Conservation (phyloP, 2,329 filamentous ascomycete genomes). For the Rhynchosporium secalis region DNA sequence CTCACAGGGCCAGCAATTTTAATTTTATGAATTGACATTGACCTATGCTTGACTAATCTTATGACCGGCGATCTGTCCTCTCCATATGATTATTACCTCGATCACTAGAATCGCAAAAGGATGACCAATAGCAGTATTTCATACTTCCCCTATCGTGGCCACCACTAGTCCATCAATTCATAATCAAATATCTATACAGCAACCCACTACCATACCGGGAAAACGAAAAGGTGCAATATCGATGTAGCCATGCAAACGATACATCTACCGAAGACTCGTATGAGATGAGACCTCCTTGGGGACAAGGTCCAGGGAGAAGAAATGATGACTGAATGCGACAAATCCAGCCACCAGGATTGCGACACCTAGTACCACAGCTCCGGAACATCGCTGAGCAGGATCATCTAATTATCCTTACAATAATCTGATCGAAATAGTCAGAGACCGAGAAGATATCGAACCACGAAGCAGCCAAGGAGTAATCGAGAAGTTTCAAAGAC, state of each 20-base stretch:
- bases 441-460: not conserved
- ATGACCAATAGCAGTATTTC: constrained; percentile 4
- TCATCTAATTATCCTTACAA: constrained; percentile 1
- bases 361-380: constrained; percentile 1
- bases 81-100: not conserved
- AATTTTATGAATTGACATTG: constrained; percentile 4
- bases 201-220: not conserved
- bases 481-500: not conserved
- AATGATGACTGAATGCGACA: not conserved
- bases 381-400: not conserved
- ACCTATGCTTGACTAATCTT: constrained; percentile 3
- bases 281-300: constrained; percentile 2
- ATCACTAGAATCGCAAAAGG: constrained; percentile 1
- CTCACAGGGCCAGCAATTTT: not conserved
- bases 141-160: not conserved
- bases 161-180: not conserved
- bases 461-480: not conserved
- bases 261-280: constrained; percentile 11
- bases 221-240: constrained; percentile 7
- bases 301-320: constrained; percentile 2
- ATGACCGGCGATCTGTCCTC: not conserved
- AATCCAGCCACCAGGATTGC: constrained; percentile 3
- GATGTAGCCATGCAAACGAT: constrained; percentile 9
- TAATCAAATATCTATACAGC: constrained; percentile 2
- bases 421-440: not conserved